Evolutionary conservation across 2,329 filamentous ascomycete species (phyloP).

Genomic region (Ceratocystis ficicola): DNA sequence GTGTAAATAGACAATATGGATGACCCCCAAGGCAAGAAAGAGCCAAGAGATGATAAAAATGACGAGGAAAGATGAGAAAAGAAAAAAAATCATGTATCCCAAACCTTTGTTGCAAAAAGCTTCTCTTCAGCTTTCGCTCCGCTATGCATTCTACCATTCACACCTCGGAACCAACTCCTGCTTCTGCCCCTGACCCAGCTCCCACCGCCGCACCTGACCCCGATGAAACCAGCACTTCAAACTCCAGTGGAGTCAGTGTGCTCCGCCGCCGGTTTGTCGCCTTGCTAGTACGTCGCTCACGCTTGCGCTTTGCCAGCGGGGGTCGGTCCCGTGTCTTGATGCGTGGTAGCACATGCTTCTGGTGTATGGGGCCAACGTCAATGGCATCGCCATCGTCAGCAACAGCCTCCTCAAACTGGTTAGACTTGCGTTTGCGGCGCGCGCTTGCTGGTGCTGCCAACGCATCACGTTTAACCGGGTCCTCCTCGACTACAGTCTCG

Average conservation of each 20-base stretch:
- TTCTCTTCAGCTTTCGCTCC: neutral
- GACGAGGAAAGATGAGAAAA: neutral
- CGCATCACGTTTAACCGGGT: conserved; percentile 31
- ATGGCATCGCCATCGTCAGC: conserved; percentile 23
- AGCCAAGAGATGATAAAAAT: neutral
- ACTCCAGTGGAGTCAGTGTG: conserved; percentile 62
- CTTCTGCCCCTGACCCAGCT: neutral
- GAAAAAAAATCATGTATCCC: conserved; percentile 4
- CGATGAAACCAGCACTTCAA: conserved; percentile 34
- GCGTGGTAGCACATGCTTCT: neutral
- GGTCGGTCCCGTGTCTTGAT: conserved; percentile 12
- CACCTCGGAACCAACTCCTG: neutral
- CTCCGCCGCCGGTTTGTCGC: conserved; percentile 54
- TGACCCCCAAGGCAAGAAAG: too few relatives aligned
- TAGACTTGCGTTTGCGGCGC: conserved; percentile 22
- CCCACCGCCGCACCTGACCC: neutral
- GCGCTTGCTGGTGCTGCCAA: conserved; percentile 21
- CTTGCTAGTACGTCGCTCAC: conserved; percentile 43
- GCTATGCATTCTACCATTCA: neutral
- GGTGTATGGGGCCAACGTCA: neutral
- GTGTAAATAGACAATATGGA: neutral
- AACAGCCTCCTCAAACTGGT: conserved; percentile 18
- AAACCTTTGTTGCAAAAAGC: conserved; percentile 10
- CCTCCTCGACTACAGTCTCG: conserved; percentile 26
- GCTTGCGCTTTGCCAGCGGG: conserved; percentile 36